A percentile compares a stretch with the other conserved stretches of the same genome.
phyloP scores from a whole-genome alignment of 495 filamentous ascomycete species.

The Penicillium diatomitis region DNA sequence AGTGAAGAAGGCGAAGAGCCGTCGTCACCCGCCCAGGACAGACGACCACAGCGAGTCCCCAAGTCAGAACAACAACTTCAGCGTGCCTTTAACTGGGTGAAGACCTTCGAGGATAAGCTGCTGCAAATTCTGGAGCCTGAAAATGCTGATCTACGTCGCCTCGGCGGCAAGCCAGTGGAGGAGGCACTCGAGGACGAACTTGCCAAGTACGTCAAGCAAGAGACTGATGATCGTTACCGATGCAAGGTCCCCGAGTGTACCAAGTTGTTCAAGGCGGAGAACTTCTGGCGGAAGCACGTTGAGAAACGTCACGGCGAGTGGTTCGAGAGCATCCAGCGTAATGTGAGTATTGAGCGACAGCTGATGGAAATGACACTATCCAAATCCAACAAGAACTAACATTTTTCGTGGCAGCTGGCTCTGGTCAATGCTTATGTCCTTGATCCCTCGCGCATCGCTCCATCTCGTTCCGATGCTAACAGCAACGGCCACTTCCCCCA shows the following conservation, averaged over 20 bases:
- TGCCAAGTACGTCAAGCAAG: constrained; percentile 82
- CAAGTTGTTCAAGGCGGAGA: constrained; percentile 93
- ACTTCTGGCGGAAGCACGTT: constrained; percentile 96
- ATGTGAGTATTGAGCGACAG: constrained; percentile 48
- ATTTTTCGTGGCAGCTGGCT: constrained; percentile 47
- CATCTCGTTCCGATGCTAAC: constrained; percentile 89
- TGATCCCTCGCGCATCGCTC: constrained; percentile 86
- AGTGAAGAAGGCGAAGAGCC: constrained; percentile 58
- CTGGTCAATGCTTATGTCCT: constrained; percentile 90
- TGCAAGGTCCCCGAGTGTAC: constrained; percentile 94
- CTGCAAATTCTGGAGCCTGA: constrained; percentile 86
- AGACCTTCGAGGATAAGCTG: constrained; percentile 95
- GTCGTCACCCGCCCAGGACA: constrained; percentile 52
- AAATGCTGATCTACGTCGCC: constrained; percentile 70
- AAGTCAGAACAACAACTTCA: constrained; percentile 87
- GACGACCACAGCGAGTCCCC: constrained; percentile 54
- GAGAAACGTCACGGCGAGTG: constrained; percentile 93
- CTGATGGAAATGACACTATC: too few species aligned
- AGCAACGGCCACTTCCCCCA: constrained; percentile 93
- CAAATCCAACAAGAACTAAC: too few species aligned
- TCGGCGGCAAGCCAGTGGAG: constrained; percentile 80
- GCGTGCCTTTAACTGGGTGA: constrained; percentile 98
- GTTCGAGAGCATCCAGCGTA: constrained; percentile 67
- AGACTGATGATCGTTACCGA: constrained; percentile 90
- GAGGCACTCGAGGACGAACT: constrained; percentile 84